phyloP scores from a whole-genome alignment of 345 rosid genomes.

The Excoecaria agallocha region DNA sequence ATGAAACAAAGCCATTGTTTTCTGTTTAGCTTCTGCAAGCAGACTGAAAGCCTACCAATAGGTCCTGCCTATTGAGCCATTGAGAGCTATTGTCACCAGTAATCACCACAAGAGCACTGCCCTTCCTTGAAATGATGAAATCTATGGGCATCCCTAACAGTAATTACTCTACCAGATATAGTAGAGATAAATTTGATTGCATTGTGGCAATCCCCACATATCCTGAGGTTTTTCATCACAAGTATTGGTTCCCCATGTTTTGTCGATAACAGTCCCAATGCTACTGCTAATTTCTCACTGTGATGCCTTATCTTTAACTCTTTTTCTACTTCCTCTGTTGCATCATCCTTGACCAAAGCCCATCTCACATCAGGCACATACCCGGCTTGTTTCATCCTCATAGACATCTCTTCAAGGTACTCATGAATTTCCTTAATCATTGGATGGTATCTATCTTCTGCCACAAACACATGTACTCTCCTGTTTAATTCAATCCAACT shows the following conservation, averaged over 20 bases:
- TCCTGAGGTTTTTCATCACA: slow-evolving; percentile 76
- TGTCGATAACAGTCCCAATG: slow-evolving; percentile 73
- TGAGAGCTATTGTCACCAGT: slow-evolving; percentile 48
- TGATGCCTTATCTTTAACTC: slow-evolving; percentile 67
- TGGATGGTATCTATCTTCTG: slow-evolving; percentile 83
- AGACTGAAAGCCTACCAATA: no score
- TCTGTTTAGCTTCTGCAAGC: no score
- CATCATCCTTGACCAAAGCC: slow-evolving; percentile 66
- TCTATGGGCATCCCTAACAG: slow-evolving; percentile 64
- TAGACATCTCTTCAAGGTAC: slow-evolving; percentile 60
- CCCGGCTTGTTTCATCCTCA: slow-evolving; percentile 64
- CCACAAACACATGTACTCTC: slow-evolving; percentile 65
- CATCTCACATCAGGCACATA: slow-evolving; percentile 73
- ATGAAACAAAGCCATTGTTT: no score
- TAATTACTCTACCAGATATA: slow-evolving; percentile 66
- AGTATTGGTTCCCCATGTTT: slow-evolving; percentile 58
- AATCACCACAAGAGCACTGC: slow-evolving; percentile 75
- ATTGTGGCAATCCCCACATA: slow-evolving; percentile 87
- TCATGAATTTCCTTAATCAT: slow-evolving; percentile 56
- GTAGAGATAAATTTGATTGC: slow-evolving; percentile 71
- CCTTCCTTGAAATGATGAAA: slow-evolving; percentile 77
- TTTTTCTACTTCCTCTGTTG: slow-evolving; percentile 45
- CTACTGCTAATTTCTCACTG: slow-evolving; percentile 90
- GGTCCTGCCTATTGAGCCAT: not conserved
- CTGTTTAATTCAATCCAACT: slow-evolving; percentile 84